These are phyloP conservation scores for Cephalotrichum gorgonifer DNA, from an alignment of 2,329 filamentous ascomycete species.

Conservation along the genomic window DNA sequence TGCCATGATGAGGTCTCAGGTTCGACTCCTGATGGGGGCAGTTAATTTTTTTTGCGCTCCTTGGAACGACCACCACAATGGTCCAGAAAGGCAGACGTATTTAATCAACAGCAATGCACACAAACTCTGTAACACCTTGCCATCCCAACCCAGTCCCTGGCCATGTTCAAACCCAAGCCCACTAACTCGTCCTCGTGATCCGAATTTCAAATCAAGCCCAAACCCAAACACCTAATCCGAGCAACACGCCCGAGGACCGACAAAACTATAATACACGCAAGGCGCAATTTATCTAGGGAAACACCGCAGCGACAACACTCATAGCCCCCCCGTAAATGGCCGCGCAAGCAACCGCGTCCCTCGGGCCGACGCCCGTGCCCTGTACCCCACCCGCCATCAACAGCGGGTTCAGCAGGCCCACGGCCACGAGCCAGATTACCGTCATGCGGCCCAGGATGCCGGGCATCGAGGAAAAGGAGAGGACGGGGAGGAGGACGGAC, in stretches of 20 bases:
- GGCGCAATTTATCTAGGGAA: too few species aligned
- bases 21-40: too few species aligned
- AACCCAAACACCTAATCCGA: neutral
- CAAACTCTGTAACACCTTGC: neutral
- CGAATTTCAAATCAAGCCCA: too few species aligned
- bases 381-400: slow-evolving; percentile 14
- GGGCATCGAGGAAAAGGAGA: slow-evolving; percentile 47
- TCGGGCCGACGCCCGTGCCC: slow-evolving; percentile 14
- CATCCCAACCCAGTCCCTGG: neutral
- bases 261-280: neutral
- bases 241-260: neutral
- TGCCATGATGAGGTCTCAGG: too few species aligned
- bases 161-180: neutral
- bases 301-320: neutral
- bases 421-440: slow-evolving; percentile 41
- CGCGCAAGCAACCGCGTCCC: neutral
- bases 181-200: too few species aligned
- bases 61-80: too few species aligned
- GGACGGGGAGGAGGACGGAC: slow-evolving; percentile 44
- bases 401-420: slow-evolving; percentile 25
- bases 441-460: slow-evolving; percentile 47
- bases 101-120: neutral
- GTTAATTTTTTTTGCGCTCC: too few species aligned
- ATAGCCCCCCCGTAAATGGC: slow-evolving; percentile 1
- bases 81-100: neutral